Percentiles rank a stretch among this genome's conserved stretches.
These are phyloP conservation scores for Fomitopsis serialis DNA, from an alignment of 768 basidiomycete genomes.

Conservation along the genomic window DNA sequence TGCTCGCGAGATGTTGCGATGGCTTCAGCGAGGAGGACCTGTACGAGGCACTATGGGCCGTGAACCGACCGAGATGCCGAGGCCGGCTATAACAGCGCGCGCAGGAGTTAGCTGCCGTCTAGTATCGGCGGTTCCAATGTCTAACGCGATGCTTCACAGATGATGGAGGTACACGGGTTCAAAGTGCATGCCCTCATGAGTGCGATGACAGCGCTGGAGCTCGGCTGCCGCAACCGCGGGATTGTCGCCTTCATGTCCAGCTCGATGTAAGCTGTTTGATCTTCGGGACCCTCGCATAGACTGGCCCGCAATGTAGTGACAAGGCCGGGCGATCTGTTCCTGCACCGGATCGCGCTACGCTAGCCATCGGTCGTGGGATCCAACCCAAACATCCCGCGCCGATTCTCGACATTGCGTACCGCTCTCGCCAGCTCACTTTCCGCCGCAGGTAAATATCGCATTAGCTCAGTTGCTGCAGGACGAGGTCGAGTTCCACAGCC, in stretches of 20 bases:
- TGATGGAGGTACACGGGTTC: slow-evolving; percentile 96
- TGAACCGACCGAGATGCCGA: slow-evolving; percentile 98
- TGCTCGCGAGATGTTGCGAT: slow-evolving; percentile 98
- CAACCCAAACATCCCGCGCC: slow-evolving; percentile 73
- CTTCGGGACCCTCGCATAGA: not conserved
- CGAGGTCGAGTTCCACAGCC: slow-evolving; percentile 63
- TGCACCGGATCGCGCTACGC: slow-evolving; percentile 91
- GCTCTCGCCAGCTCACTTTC: slow-evolving; percentile 91
- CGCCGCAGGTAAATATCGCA: slow-evolving; percentile 91
- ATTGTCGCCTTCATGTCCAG: slow-evolving; percentile 95
- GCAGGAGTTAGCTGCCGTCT: slow-evolving; percentile 60
- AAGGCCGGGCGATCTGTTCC: slow-evolving; percentile 99
- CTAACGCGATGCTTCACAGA: slow-evolving; percentile 36
- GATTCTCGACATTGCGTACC: slow-evolving; percentile 81
- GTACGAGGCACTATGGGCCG: slow-evolving; percentile 98
- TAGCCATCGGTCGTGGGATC: slow-evolving; percentile 84
- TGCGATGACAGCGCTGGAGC: slow-evolving; percentile 91
- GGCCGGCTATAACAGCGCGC: slow-evolving; percentile 93
- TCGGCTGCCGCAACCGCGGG: slow-evolving; percentile 90
- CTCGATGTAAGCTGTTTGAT: slow-evolving; percentile 61
- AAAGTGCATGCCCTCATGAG: slow-evolving; percentile 98
- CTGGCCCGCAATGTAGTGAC: slow-evolving; percentile 49
- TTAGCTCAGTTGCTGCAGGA: slow-evolving; percentile 86
- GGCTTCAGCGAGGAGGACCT: slow-evolving; percentile 99
- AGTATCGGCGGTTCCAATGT: not conserved